These are phyloP conservation scores for Neodidymelliopsis sp. DNA, from an alignment of 2,329 filamentous ascomycete species.

Conservation along the genomic window DNA sequence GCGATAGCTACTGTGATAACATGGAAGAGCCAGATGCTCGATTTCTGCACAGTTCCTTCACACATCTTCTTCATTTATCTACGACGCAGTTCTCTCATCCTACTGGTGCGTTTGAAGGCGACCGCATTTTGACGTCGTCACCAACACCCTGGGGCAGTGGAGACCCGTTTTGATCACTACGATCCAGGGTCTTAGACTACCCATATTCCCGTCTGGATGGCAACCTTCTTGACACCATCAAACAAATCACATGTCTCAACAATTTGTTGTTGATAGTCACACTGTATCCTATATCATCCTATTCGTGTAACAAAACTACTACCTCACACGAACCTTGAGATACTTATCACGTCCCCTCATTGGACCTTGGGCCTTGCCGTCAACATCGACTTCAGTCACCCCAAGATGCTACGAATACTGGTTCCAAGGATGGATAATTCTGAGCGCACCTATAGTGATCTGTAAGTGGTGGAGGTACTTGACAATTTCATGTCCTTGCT, in stretches of 20 bases:
- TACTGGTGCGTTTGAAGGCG: not conserved
- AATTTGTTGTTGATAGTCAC: not conserved
- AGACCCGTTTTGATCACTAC: slow-evolving; percentile 11
- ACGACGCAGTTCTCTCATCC: not conserved
- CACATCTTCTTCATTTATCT: not conserved
- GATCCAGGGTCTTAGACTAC: not conserved
- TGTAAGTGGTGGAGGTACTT: not conserved
- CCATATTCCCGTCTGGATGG: slow-evolving; percentile 3
- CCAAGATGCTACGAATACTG: slow-evolving; percentile 5
- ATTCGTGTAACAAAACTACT: not conserved
- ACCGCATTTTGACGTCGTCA: slow-evolving; percentile 5
- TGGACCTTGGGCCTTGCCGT: no score
- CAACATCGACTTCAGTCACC: not conserved
- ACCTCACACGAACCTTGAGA: not conserved
- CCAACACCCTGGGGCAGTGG: slow-evolving; percentile 1
- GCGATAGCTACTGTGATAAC: not conserved
- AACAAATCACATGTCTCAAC: slow-evolving; percentile 5
- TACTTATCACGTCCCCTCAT: not conserved
- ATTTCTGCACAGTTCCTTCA: not conserved
- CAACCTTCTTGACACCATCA: not conserved
- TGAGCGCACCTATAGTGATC: not conserved
- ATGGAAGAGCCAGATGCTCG: slow-evolving; percentile 6
- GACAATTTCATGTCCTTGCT: not conserved
- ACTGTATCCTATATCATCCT: not conserved
- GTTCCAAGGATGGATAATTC: not conserved